Conservation (phyloP, 2,329 filamentous ascomycete species). For the Aspergillus sojae region DNA sequence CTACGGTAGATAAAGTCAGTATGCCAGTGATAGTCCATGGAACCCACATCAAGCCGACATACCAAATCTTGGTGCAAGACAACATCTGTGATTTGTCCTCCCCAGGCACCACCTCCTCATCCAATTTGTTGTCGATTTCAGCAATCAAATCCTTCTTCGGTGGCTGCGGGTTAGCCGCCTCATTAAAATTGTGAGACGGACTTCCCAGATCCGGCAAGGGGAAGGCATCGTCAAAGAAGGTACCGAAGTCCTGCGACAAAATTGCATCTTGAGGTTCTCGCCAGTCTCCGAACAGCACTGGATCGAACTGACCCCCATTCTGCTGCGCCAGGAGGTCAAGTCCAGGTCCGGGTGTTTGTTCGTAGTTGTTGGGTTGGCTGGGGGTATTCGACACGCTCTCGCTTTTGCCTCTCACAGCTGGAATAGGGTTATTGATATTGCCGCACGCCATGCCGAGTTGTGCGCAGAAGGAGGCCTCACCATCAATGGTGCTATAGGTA, state of each 20-base stretch:
- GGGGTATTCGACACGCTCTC: conserved; percentile 34
- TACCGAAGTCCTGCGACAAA: conserved; percentile 71
- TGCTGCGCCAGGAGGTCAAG: conserved; percentile 75
- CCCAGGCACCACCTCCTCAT: conserved; percentile 66
- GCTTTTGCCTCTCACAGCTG: conserved; percentile 39
- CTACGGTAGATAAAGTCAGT: conserved; percentile 58
- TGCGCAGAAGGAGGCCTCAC: conserved; percentile 50
- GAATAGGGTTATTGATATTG: conserved; percentile 48
- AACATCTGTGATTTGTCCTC: conserved; percentile 67
- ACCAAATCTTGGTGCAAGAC: conserved; percentile 93
- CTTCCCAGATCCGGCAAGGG: conserved; percentile 75
- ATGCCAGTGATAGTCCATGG: not conserved
- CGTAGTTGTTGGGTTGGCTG: conserved; percentile 17
- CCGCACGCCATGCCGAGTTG: conserved; percentile 50
- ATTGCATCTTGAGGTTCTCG: conserved; percentile 86
- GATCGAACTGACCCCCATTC: conserved; percentile 85
- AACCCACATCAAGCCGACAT: conserved; percentile 42
- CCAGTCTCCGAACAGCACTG: conserved; percentile 88
- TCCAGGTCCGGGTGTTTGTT: conserved; percentile 32
- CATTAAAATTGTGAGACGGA: conserved; percentile 68
- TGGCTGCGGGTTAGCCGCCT: conserved; percentile 33
- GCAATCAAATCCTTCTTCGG: conserved; percentile 72
- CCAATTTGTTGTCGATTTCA: conserved; percentile 71
- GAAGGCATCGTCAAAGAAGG: conserved; percentile 74
- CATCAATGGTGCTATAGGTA: conserved; percentile 35